Conservation (phyloP, 2,329 filamentous ascomycete genomes). For the Aspergillus floridensis region DNA sequence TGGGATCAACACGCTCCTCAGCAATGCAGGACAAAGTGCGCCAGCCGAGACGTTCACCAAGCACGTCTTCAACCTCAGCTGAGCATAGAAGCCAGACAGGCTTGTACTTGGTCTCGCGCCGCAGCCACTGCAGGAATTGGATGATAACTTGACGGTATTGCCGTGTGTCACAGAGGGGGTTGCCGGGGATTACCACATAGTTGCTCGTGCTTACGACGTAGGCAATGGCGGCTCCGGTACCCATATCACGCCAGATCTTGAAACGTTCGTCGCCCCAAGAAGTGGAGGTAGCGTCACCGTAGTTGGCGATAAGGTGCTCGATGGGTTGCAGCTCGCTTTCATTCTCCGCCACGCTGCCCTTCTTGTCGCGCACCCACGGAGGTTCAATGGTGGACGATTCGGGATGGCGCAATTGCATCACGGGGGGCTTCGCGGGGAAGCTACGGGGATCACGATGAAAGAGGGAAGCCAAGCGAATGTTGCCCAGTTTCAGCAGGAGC, state of each 20-base stretch:
- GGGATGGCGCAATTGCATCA: constrained; percentile 72
- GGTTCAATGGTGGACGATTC: constrained; percentile 79
- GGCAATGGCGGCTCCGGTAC: constrained; percentile 78
- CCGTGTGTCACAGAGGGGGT: constrained; percentile 76
- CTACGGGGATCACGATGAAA: constrained; percentile 89
- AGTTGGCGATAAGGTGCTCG: constrained; percentile 89
- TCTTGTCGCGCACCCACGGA: constrained; percentile 52
- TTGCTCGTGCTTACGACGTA: constrained; percentile 70
- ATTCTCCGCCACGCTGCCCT: constrained; percentile 42
- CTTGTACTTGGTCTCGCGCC: constrained; percentile 67
- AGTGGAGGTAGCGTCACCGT: constrained; percentile 90
- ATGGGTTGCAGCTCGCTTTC: constrained; percentile 65
- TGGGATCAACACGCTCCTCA: constrained; percentile 80
- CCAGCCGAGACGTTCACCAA: constrained; percentile 80
- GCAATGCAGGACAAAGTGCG: constrained; percentile 83
- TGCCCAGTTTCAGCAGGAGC: constrained; percentile 79
- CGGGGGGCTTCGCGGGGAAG: constrained; percentile 65
- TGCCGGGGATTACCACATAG: constrained; percentile 80
- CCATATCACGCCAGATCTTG: constrained; percentile 77
- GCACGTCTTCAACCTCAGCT: constrained; percentile 70
- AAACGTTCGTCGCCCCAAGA: constrained; percentile 91
- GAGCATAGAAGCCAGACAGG: constrained; percentile 90
- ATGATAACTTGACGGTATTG: constrained; percentile 74
- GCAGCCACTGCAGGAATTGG: constrained; percentile 72
- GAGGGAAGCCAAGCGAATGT: constrained; percentile 82